Conservation (phyloP, 257 asterid species). For the Vinca minor region DNA sequence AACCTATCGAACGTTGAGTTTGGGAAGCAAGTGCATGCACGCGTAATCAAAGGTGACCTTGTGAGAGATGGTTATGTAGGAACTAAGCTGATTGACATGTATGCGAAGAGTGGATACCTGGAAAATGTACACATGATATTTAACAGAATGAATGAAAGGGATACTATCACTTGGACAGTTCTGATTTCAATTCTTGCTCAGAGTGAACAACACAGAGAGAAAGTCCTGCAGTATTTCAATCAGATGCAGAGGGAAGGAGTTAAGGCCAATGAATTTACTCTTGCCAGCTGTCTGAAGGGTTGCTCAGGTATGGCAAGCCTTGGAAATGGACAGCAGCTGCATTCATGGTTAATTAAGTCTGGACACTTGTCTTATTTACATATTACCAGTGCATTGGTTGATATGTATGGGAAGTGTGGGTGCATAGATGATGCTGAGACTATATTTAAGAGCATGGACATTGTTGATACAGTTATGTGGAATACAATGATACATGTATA, state of each 20-base stretch:
- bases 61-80: constrained; percentile 39
- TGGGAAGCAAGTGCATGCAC: constrained; percentile 77
- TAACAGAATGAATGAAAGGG: constrained; percentile 43
- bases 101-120: constrained; percentile 52
- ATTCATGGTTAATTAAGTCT: constrained; percentile 47
- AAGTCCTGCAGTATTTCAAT: constrained; percentile 44
- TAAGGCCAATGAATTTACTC: constrained; percentile 60
- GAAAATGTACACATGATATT: constrained; percentile 49
- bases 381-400: constrained; percentile 55
- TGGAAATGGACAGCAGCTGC: constrained; percentile 56
- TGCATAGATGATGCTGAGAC: constrained; percentile 55
- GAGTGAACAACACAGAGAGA: constrained; percentile 63
- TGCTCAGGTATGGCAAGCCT: constrained; percentile 62
- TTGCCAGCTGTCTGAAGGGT: constrained; percentile 59
- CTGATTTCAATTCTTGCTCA: constrained; percentile 53
- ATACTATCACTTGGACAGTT: constrained; percentile 59
- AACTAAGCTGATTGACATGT: constrained; percentile 68
- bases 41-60: constrained; percentile 37
- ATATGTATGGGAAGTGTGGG: constrained; percentile 84
- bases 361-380: constrained; percentile 45
- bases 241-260: constrained; percentile 62
- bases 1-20: constrained; percentile 35
- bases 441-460: constrained; percentile 32
- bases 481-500: constrained; percentile 69
- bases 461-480: constrained; percentile 61